These are phyloP conservation scores for Kurtzmaniella quercitrusa DNA, from an alignment of 1,139 yeast genomes.

Conservation along the genomic window DNA sequence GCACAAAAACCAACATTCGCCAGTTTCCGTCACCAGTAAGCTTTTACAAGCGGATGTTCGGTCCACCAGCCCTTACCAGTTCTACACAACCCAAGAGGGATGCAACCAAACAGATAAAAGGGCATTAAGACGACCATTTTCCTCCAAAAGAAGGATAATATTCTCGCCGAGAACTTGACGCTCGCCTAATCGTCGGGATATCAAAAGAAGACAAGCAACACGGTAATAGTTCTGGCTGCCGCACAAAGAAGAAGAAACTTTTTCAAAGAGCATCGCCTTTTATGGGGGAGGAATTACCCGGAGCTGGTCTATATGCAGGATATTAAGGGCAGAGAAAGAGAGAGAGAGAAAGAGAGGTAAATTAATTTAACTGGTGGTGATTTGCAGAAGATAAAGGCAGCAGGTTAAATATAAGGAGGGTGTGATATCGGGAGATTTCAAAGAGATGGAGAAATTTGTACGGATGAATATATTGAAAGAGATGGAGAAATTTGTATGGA, in stretches of 20 bases:
- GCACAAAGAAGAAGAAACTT: slow-evolving; percentile 35
- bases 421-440: too few species aligned
- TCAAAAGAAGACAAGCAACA: slow-evolving; percentile 52
- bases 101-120: slow-evolving; percentile 30
- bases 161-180: slow-evolving; percentile 56
- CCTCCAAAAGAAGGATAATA: slow-evolving; percentile 30
- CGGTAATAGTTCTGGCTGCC: slow-evolving; percentile 56
- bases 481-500: too few species aligned
- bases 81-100: slow-evolving; percentile 12
- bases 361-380: too few species aligned
- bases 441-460: too few species aligned
- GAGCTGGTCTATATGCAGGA: background rate
- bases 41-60: slow-evolving; percentile 26
- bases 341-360: too few species aligned
- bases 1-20: background rate
- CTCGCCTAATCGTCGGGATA: slow-evolving; percentile 51
- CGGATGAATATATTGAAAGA: too few species aligned
- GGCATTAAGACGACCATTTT: slow-evolving; percentile 48
- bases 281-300: background rate
- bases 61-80: slow-evolving; percentile 50
- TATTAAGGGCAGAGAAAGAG: too few species aligned
- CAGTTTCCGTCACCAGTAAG: background rate
- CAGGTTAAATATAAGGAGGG: too few species aligned
- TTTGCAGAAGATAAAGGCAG: too few species aligned
- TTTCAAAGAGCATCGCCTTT: background rate